Evolutionary conservation across 805 yeast genomes (phyloP), one percentile per base, ranked within the genome.

Genomic region (Candida morakotiae): DNA sequence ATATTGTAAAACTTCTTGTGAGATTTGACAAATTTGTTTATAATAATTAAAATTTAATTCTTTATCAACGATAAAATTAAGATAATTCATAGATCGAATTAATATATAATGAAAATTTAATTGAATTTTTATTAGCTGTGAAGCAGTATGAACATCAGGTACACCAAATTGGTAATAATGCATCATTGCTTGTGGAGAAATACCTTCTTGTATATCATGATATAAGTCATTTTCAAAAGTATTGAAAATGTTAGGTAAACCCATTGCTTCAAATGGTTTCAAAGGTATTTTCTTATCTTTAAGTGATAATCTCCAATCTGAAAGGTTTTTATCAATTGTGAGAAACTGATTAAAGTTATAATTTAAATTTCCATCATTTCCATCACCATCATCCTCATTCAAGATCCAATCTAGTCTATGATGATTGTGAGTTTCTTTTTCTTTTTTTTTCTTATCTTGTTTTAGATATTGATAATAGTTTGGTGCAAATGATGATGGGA

Each of bases 371-470:
- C 73, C 73, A 45, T 67, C 73, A 41, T 66, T 67, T 5, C 73
- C 72, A 43, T 67, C 73, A 16, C 73, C 73, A 43, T 66, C 73
- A 43, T 67, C 71, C 41, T 68, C 71, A 40, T 66, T 66, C 31
- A 67, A 52, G 17, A 67, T 65, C 69, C 71, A 65, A 41, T 67
- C 72, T 20, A 67, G 51, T 13, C 55, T 53, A 28, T 54, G 53
- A 18, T 38, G 44, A 16, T 42, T 43, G n/a, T 45, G 47, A 17
- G 49, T 48, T 10, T 39, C 41, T 30, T 49, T 46, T 4, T 47
- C 43, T 11, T 50, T 46, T n/a, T 55, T 48, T 13, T 49, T 51
- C 24, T 44, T 50, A 13, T 56, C 58, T 19, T 51, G 48, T 37
- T 61, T 63, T 30, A 67, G 46, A 41, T 67, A 67, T 44, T 67